phyloP scores from a whole-genome alignment of 2,329 filamentous ascomycete genomes.

The Pseudogymnoascus sp. region DNA sequence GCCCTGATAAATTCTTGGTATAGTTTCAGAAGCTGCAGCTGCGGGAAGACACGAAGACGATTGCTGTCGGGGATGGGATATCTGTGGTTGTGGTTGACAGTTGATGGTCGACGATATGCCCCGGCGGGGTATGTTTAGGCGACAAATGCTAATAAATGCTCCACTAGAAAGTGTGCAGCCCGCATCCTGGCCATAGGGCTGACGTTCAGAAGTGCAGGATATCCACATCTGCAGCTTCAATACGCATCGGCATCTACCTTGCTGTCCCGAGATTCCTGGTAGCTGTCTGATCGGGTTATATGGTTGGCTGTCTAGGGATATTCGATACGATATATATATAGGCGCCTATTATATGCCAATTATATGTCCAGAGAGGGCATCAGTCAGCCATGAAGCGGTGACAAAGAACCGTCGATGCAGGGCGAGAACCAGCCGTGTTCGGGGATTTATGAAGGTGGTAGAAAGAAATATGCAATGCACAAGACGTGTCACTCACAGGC shows the following conservation, averaged over 20 bases:
- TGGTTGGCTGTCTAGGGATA: not conserved
- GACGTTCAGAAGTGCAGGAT: not conserved
- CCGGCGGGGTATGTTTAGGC: conserved; percentile 7
- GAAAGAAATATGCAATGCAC: not conserved
- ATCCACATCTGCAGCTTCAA: conserved; percentile 2
- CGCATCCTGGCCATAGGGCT: not conserved
- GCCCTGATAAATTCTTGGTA: not conserved
- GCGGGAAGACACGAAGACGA: not conserved
- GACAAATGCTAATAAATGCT: not conserved
- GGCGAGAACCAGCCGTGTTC: not conserved
- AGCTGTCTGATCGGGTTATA: not conserved
- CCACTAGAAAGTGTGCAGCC: not conserved
- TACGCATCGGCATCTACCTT: not conserved
- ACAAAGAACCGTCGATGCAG: not conserved
- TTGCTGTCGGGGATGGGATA: not conserved
- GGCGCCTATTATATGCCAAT: not conserved
- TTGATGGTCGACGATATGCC: not conserved
- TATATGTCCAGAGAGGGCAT: not conserved
- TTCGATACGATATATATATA: not conserved
- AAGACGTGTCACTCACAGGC: not conserved
- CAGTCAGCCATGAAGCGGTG: not conserved
- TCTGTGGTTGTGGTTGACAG: not conserved
- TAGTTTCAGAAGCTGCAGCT: not conserved
- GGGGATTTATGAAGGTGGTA: not conserved
- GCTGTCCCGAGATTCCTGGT: not conserved